A percentile compares a stretch with the other conserved stretches of the same genome.
phyloP scores from a whole-genome alignment of 2,329 filamentous ascomycete species.

The Ophiostoma piceae region DNA sequence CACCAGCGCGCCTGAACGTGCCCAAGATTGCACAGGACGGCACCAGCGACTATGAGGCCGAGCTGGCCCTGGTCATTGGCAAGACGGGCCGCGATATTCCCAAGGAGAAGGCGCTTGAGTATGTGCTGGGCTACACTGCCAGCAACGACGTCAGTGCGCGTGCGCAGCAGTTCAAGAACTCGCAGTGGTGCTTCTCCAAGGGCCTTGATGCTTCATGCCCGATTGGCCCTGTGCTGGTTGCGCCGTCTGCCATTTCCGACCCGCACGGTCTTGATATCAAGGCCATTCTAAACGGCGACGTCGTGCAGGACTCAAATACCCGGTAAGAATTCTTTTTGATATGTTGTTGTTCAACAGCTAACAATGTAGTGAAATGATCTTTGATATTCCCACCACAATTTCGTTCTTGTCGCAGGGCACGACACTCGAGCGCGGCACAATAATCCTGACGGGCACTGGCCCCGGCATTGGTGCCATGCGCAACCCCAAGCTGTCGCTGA shows the following conservation, averaged over 20 bases:
- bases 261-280: constrained; percentile 33
- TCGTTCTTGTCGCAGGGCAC: constrained; percentile 37
- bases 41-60: constrained; percentile 40
- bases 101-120: constrained; percentile 36
- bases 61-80: constrained; percentile 37
- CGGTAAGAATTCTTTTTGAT: no score
- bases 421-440: constrained; percentile 36
- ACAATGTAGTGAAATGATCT: constrained; percentile 35
- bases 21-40: constrained; percentile 35
- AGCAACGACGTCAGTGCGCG: constrained; percentile 39
- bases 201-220: constrained; percentile 37
- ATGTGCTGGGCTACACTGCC: constrained; percentile 39
- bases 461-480: constrained; percentile 41
- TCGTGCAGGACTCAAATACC: constrained; percentile 37
- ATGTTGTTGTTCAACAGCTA: no score
- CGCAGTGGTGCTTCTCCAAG: constrained; percentile 40
- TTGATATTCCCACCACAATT: constrained; percentile 36
- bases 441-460: constrained; percentile 41
- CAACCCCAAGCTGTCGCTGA: constrained; percentile 31
- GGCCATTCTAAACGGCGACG: constrained; percentile 36
- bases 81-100: constrained; percentile 38
- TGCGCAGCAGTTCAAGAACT: constrained; percentile 36
- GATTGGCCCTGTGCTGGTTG: constrained; percentile 37
- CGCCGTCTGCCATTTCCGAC: constrained; percentile 32
- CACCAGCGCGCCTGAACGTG: constrained; percentile 32